These are phyloP conservation scores for Alternaria arbusti DNA, from an alignment of 2,329 filamentous ascomycete genomes.

Conservation along the genomic window DNA sequence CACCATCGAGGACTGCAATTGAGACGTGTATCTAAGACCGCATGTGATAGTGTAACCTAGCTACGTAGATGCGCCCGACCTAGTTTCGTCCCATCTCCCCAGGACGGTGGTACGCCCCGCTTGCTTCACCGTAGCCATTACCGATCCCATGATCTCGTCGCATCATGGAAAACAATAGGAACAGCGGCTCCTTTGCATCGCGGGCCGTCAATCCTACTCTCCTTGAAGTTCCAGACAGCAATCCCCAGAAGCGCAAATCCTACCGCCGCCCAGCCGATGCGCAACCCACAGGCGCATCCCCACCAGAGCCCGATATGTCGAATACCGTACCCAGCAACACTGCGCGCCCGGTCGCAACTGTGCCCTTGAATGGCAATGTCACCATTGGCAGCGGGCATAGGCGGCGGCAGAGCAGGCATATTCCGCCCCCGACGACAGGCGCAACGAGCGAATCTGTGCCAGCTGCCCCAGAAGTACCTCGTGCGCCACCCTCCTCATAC, in stretches of 20 bases:
- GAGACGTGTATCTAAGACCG: slow-evolving; percentile 18
- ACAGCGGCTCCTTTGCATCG: slow-evolving; percentile 31
- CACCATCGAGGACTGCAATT: slow-evolving; percentile 22
- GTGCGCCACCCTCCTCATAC: slow-evolving; percentile 55
- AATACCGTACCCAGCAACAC: slow-evolving; percentile 37
- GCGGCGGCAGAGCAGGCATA: slow-evolving; percentile 41
- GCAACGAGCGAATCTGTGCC: slow-evolving; percentile 33
- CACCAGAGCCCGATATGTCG: slow-evolving; percentile 21
- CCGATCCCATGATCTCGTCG: slow-evolving; percentile 26
- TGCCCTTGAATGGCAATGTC: slow-evolving; percentile 28
- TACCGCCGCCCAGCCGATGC: slow-evolving; percentile 42
- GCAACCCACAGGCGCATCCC: slow-evolving; percentile 26
- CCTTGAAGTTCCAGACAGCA: slow-evolving; percentile 34
- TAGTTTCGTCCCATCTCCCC: slow-evolving; percentile 16
- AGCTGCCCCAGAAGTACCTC: slow-evolving; percentile 67
- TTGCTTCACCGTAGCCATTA: slow-evolving; percentile 12
- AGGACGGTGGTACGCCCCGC: slow-evolving; percentile 17
- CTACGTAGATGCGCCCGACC: slow-evolving; percentile 4
- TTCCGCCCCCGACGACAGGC: slow-evolving; percentile 33
- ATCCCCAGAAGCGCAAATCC: slow-evolving; percentile 41
- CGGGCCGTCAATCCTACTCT: slow-evolving; percentile 29
- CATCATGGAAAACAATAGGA: slow-evolving; percentile 41
- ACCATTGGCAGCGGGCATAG: slow-evolving; percentile 36
- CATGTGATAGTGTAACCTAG: slow-evolving; percentile 28
- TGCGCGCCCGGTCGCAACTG: slow-evolving; percentile 29